Percentiles rank a stretch among this genome's conserved stretches.
phyloP scores from a whole-genome alignment of 1,284 basidiomycete species.

The Sanghuangporus weigelae region DNA sequence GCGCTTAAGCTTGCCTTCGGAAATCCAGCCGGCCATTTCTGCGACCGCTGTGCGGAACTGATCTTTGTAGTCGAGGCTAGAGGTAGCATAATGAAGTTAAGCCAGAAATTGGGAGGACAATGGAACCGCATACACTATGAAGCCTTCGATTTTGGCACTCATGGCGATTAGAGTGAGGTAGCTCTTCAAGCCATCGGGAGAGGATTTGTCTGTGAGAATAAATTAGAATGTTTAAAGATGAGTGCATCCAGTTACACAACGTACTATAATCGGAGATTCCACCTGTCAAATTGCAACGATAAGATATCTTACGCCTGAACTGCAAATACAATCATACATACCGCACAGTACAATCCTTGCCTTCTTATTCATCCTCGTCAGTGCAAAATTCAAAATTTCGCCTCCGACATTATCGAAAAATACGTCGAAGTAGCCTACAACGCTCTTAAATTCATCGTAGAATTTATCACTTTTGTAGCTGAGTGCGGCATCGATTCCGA shows the following conservation, averaged over 20 bases:
- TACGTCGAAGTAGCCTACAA: slow-evolving; percentile 65
- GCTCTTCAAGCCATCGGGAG: slow-evolving; percentile 53
- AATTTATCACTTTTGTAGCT: slow-evolving; percentile 86
- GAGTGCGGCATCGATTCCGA: slow-evolving; percentile 79
- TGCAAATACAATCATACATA: slow-evolving; percentile 26
- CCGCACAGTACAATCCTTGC: slow-evolving; percentile 80
- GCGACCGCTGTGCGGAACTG: slow-evolving; percentile 49
- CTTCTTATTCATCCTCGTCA: slow-evolving; percentile 68
- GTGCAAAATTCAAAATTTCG: slow-evolving; percentile 71
- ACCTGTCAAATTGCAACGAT: slow-evolving; percentile 33
- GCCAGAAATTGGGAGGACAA: slow-evolving; percentile 1
- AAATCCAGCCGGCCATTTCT: slow-evolving; percentile 51
- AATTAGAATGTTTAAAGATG: not conserved
- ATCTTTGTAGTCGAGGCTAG: slow-evolving; percentile 60
- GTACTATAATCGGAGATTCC: slow-evolving; percentile 78
- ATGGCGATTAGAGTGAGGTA: slow-evolving; percentile 69
- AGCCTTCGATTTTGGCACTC: slow-evolving; percentile 77
- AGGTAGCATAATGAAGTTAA: not conserved
- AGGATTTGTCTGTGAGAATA: slow-evolving; percentile 38
- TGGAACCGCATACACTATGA: slow-evolving; percentile 58
- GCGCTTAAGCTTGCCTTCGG: slow-evolving; percentile 72
- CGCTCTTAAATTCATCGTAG: slow-evolving; percentile 54
- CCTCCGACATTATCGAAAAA: slow-evolving; percentile 90
- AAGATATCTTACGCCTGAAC: not conserved
- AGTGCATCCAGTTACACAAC: slow-evolving; percentile 22